phyloP scores from a whole-genome alignment of 1,284 basidiomycete genomes.

The Trichosporon sp. region DNA sequence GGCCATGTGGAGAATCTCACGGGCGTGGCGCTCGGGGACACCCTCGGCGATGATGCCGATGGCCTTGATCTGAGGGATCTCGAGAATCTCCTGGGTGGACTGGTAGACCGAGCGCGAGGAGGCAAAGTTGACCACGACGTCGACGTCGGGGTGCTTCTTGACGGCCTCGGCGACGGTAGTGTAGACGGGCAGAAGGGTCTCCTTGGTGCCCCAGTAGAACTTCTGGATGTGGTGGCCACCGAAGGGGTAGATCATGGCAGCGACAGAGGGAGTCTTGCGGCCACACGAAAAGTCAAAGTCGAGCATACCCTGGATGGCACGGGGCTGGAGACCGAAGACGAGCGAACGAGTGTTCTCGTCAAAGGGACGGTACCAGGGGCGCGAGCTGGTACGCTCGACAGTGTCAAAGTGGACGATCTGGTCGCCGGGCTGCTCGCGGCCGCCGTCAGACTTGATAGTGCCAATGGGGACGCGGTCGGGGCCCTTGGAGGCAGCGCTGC shows the following conservation, averaged over 20 bases:
- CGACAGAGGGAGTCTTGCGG: slow-evolving; percentile 84
- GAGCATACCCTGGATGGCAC: slow-evolving; percentile 99
- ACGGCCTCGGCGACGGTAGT: slow-evolving; percentile 87
- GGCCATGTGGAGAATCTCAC: slow-evolving; percentile 90
- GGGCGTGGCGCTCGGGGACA: slow-evolving; percentile 94
- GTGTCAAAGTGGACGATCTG: slow-evolving; percentile 79
- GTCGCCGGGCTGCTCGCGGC: slow-evolving; percentile 61
- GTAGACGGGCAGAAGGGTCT: slow-evolving; percentile 96
- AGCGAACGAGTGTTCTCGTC: slow-evolving; percentile 89
- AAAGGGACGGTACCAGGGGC: slow-evolving; percentile 82
- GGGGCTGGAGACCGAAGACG: slow-evolving; percentile 96
- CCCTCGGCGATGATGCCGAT: slow-evolving; percentile 97
- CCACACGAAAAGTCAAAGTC: slow-evolving; percentile 99
- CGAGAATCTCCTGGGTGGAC: slow-evolving; percentile 84
- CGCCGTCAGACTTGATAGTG: slow-evolving; percentile 67
- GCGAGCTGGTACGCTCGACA: slow-evolving; percentile 46
- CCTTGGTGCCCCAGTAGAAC: slow-evolving; percentile 99
- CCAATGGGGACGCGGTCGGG: slow-evolving; percentile 54
- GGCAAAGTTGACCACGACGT: slow-evolving; percentile 98
- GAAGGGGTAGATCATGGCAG: slow-evolving; percentile 99
- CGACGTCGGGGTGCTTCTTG: slow-evolving; percentile 92
- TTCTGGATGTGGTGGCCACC: slow-evolving; percentile 99
- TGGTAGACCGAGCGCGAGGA: slow-evolving; percentile 90
- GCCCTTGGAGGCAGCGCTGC: slow-evolving; percentile 16
- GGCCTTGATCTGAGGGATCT: slow-evolving; percentile 66